Conservation (phyloP, 2,329 filamentous ascomycete species). For the Hypoxylon sp. region DNA sequence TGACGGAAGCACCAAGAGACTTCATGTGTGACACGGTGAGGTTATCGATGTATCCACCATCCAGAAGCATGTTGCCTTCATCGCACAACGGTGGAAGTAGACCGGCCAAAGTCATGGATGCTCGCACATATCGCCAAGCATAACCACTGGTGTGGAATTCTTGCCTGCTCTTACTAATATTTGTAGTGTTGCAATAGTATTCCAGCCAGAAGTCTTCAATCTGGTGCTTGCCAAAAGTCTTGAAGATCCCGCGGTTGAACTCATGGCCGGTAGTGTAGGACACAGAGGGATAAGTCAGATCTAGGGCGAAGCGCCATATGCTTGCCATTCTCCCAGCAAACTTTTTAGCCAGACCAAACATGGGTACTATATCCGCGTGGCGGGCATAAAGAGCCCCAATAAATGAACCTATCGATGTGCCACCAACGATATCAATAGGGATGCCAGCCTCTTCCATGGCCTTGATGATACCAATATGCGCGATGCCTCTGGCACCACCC, state of each 20-base stretch:
- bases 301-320: constrained; percentile 97
- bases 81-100: constrained; percentile 94
- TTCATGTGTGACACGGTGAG: constrained; percentile 98
- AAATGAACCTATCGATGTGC: constrained; percentile 96
- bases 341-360: constrained; percentile 97
- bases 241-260: constrained; percentile 99
- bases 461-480: constrained; percentile 93
- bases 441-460: constrained; percentile 97
- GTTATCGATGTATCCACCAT: constrained; percentile 98
- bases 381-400: constrained; percentile 95
- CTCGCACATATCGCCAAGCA: constrained; percentile 96
- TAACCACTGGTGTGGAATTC: constrained; percentile 98
- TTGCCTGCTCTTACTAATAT: constrained; percentile 92
- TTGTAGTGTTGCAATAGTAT: constrained; percentile 99
- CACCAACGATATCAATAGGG: constrained; percentile 94
- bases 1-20: constrained; percentile 89
- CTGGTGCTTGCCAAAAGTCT: constrained; percentile 95
- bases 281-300: constrained; percentile 94
- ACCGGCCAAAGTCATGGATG: constrained; percentile 96
- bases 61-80: constrained; percentile 95
- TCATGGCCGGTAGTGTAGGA: constrained; percentile 99
- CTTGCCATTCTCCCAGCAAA: constrained; percentile 99
- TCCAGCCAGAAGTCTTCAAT: constrained; percentile 99
- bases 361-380: constrained; percentile 95
- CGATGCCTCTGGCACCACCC: constrained; percentile 90